phyloP scores from a whole-genome alignment of 768 basidiomycete genomes.

The Mycena metata region DNA sequence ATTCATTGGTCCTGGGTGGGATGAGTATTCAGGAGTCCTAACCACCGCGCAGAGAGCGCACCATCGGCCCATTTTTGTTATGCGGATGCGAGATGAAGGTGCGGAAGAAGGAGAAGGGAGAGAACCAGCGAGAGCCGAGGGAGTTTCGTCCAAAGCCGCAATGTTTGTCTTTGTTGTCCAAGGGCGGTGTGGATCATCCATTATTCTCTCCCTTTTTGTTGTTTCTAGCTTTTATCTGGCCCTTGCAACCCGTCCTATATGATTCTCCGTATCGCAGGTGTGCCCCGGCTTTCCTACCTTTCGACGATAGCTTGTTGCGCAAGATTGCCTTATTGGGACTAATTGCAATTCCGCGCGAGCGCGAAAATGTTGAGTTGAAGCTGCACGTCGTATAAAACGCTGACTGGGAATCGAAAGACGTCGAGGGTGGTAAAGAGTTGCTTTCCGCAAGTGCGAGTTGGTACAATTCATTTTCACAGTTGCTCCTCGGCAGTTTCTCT shows the following conservation, averaged over 20 bases:
- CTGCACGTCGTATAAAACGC: too few species aligned
- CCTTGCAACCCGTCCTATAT: neutral
- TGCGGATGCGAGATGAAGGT: neutral
- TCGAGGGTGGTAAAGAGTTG: too few species aligned
- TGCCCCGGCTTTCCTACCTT: too few species aligned
- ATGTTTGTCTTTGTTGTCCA: neutral
- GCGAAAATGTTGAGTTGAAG: too few species aligned
- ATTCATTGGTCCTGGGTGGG: conserved; percentile 72
- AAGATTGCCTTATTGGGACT: conserved; percentile 11
- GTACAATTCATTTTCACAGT: too few species aligned
- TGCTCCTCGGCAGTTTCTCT: too few species aligned
- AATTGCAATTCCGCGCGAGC: conserved; percentile 2
- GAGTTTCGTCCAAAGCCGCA: neutral
- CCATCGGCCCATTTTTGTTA: conserved; percentile 77
- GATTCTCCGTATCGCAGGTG: neutral
- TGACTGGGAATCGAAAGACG: too few species aligned
- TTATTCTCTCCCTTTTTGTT: too few species aligned
- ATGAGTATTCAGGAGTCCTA: conserved; percentile 8
- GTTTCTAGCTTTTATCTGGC: neutral
- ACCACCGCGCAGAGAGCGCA: conserved; percentile 45
- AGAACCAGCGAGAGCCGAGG: neutral
- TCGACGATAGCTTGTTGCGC: too few species aligned
- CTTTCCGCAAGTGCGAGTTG: too few species aligned
- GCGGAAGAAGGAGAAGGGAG: neutral
- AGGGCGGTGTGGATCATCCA: neutral